phyloP scores from a whole-genome alignment of 306 rosid species.

The Casuarina equisetifolia region DNA sequence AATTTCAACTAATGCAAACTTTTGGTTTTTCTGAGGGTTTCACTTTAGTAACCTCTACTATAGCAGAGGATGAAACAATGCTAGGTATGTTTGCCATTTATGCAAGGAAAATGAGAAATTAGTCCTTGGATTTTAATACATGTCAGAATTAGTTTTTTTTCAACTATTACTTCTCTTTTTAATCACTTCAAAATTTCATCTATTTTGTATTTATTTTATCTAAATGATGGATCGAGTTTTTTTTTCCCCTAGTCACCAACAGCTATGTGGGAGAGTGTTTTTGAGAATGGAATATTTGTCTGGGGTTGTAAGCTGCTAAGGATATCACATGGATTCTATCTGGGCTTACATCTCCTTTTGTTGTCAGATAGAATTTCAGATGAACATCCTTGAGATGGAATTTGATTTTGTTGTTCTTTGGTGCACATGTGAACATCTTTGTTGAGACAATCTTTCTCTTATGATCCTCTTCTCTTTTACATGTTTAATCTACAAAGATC shows the following conservation, averaged over 20 bases:
- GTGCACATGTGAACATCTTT: not conserved
- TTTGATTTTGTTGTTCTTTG: not conserved
- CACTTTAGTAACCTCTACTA: not conserved
- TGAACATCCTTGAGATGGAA: not conserved
- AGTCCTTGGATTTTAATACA: no score
- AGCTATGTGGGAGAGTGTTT: not conserved
- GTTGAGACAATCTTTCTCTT: not conserved
- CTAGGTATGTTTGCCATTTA: not conserved
- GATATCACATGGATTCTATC: not conserved
- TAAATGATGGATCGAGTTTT: no score
- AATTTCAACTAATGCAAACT: not conserved
- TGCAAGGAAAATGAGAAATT: not conserved
- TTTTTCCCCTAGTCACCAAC: no score
- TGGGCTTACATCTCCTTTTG: not conserved
- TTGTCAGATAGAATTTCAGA: not conserved
- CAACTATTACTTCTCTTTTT: no score
- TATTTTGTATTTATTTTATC: no score
- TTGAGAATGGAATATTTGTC: not conserved
- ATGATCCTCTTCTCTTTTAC: not conserved
- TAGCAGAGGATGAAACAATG: not conserved
- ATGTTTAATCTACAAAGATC: not conserved
- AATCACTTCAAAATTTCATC: no score
- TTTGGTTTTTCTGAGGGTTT: not conserved
- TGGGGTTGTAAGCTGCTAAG: not conserved
- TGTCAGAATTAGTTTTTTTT: no score